phyloP scores from a whole-genome alignment of 1,139 yeast species.

The Candida albicans region DNA sequence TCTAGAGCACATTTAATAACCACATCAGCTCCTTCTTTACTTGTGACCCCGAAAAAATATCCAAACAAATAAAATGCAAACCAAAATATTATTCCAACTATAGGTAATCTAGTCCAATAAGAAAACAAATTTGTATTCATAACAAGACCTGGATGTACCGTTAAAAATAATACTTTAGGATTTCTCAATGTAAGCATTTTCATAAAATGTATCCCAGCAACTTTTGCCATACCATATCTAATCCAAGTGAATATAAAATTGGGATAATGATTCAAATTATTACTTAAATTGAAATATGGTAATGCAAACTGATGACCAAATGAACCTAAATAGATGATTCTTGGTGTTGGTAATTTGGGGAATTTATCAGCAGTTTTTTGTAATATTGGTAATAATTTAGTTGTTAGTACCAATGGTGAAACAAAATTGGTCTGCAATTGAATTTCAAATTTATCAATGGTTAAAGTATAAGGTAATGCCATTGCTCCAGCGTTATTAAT shows the following conservation, averaged over 20 bases:
- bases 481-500: slow-evolving; percentile 82
- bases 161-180: slow-evolving; percentile 62
- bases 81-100: slow-evolving; percentile 73
- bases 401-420: slow-evolving; percentile 71
- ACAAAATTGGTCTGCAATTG: slow-evolving; percentile 80
- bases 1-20: slow-evolving; percentile 66
- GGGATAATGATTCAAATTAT: slow-evolving; percentile 60
- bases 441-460: slow-evolving; percentile 74
- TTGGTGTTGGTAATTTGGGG: slow-evolving; percentile 37
- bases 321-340: slow-evolving; percentile 70
- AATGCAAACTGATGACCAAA: slow-evolving; percentile 64
- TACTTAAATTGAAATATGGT: slow-evolving; percentile 49
- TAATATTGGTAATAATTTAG: slow-evolving; percentile 57
- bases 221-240: slow-evolving; percentile 77
- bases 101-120: slow-evolving; percentile 76
- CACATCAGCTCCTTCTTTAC: slow-evolving; percentile 71
- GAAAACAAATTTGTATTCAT: slow-evolving; percentile 75
- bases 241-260: slow-evolving; percentile 72
- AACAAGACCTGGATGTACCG: slow-evolving; percentile 86
- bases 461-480: slow-evolving; percentile 66
- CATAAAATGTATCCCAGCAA: slow-evolving; percentile 75
- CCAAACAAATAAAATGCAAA: slow-evolving; percentile 67
- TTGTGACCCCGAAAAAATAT: slow-evolving; percentile 64
- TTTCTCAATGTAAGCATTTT: slow-evolving; percentile 64
- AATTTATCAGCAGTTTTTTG: slow-evolving; percentile 32